A percentile compares a stretch with the other conserved stretches of the same genome.
Evolutionary conservation across 371 early-diverging fungal genomes (phyloP).

Genomic region (Massospora cicadina): DNA sequence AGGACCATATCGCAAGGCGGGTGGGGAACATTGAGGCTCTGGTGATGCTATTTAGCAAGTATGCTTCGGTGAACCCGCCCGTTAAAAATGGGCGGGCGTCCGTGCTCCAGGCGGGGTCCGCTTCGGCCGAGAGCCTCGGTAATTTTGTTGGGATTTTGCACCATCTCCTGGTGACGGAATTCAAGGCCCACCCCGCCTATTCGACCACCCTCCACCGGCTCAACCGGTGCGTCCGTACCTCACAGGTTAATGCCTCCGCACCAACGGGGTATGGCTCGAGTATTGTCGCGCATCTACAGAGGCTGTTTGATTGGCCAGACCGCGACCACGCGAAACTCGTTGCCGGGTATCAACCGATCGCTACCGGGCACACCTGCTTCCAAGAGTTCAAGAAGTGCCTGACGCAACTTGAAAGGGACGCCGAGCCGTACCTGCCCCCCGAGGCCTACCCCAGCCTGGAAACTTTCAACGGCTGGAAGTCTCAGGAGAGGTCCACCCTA

Average conservation of each 20-base stretch:
- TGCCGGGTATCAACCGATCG: not conserved
- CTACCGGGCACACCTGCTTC: not conserved
- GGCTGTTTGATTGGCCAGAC: not conserved
- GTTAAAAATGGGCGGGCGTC: not conserved
- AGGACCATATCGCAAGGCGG: not conserved
- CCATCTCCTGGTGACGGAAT: not conserved
- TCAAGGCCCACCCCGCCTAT: not conserved
- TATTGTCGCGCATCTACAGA: not conserved
- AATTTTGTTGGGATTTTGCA: slow-evolving; percentile 1
- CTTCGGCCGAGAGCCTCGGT: not conserved
- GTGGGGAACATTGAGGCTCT: slow-evolving; percentile 9
- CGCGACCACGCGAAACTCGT: not conserved
- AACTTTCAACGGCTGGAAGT: not conserved
- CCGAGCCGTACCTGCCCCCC: not conserved
- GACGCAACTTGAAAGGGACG: not conserved
- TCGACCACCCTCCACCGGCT: not conserved
- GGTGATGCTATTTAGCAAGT: slow-evolving; percentile 8
- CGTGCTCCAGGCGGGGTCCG: not conserved
- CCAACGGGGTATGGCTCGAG: not conserved
- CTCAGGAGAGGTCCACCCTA: not conserved
- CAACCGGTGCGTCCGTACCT: not conserved
- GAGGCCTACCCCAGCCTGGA: slow-evolving; percentile 2
- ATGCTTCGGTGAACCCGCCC: not conserved
- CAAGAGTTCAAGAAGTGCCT: slow-evolving; percentile 9
- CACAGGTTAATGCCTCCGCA: not conserved